Base-by-base conservation (phyloP, 176 grass and related monocot species). In the Aegilops umbellulata region DNA sequence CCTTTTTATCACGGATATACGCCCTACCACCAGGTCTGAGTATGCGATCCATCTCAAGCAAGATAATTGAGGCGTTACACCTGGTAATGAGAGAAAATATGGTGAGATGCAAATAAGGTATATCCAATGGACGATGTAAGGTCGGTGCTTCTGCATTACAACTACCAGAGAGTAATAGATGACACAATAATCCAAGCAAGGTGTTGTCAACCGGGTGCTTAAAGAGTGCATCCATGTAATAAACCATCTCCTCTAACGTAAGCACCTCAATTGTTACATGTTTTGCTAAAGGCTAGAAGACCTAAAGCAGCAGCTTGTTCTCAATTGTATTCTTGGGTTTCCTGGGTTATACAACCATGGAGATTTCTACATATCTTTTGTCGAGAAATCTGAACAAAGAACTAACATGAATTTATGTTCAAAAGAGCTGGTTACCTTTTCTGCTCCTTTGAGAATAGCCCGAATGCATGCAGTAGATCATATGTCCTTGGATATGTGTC, bases 401-500 rank as follows among this genome's bases (percentile, higher is more conserved):
- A 3, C 12, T 29, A 87, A 66, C 27, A 53, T 11, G 30, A 74
- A 42, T 68, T 47, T 47, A 57, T 66, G 26, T 58, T 75, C 24
- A 65, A 65, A 70, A 49, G 17, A 29, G 16, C 10, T 74, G 49
- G 17, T 92, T 92, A 94, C 93, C 93, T 95, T 88, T 89, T 95
- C 65, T 90, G 82, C 69, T 98, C 95, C 68, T 88, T 84, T 57
- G 95, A 98, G 88, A 98, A 95, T 80, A 98, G 83, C 60, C 87
- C 64, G 32, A 31, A 98, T 71, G 95, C 95, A 87, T 98, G 95
- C 81, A 95, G 81, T 8, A 98, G 81, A 90, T 93, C 91, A 6
- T 98, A 95, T 9, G 95, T 98, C 91, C 95, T 95, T 90, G 95
- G 95, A 85, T 95, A 98, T 58, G 95, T 98, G 75, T 98, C 95